A percentile compares a stretch with the other conserved stretches of the same genome.
phyloP scores from a whole-genome alignment of 2,329 filamentous ascomycete species.

The Teratosphaeria gauchensis region DNA sequence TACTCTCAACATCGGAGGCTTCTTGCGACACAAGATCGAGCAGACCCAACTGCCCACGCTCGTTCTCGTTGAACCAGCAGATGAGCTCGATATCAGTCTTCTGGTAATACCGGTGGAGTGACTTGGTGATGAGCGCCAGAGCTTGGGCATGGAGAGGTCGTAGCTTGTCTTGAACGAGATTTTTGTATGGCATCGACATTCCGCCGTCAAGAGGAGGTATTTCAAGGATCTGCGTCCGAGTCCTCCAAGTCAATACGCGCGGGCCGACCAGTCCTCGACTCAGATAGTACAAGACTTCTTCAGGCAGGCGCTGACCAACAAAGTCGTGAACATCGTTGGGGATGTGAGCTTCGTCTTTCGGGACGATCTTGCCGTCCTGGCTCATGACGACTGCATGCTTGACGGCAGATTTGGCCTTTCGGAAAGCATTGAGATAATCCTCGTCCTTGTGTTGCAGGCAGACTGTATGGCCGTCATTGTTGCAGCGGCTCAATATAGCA shows the following conservation, averaged over 20 bases:
- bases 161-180: constrained; percentile 65
- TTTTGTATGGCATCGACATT: constrained; percentile 68
- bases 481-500: constrained; percentile 60
- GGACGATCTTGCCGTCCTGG: constrained; percentile 64
- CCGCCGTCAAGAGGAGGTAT: constrained; percentile 79
- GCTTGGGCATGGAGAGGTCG: constrained; percentile 66
- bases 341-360: constrained; percentile 61
- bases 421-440: constrained; percentile 77
- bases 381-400: constrained; percentile 80
- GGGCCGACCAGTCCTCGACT: constrained; percentile 72
- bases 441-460: constrained; percentile 67
- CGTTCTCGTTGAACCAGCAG: constrained; percentile 73
- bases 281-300: constrained; percentile 85
- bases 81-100: constrained; percentile 67
- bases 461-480: constrained; percentile 59
- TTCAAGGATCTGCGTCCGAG: constrained; percentile 67
- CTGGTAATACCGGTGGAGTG: constrained; percentile 73
- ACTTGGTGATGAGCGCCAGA: constrained; percentile 66
- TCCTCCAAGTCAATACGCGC: constrained; percentile 71
- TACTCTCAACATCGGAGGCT: constrained; percentile 30
- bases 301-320: constrained; percentile 77
- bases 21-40: constrained; percentile 11
- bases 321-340: constrained; percentile 83
- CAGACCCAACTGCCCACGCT: constrained; percentile 39
- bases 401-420: constrained; percentile 73